These are phyloP conservation scores for Canna indica DNA, from an alignment of 176 grass and related monocot genomes.

Conservation along the genomic window DNA sequence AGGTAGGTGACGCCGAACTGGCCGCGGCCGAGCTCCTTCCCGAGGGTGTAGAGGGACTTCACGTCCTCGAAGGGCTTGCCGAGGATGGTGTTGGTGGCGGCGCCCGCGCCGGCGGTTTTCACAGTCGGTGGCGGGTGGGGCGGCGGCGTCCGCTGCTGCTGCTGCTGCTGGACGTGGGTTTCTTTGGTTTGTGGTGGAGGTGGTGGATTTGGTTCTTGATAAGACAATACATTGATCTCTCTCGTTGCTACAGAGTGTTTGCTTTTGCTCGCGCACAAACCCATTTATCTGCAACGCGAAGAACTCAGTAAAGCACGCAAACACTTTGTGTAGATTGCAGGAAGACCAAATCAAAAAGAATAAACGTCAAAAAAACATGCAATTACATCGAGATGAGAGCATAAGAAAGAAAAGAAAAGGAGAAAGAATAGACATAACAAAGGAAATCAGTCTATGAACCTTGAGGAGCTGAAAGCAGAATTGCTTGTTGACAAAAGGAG, in stretches of 20 bases:
- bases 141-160: not conserved
- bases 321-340: too few relatives aligned
- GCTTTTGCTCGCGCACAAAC: not conserved
- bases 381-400: too few relatives aligned
- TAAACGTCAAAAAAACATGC: too few relatives aligned
- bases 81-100: slow-evolving; percentile 24
- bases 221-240: not conserved
- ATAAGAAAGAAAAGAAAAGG: too few relatives aligned
- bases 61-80: slow-evolving; percentile 48
- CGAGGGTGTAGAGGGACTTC: slow-evolving; percentile 36
- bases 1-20: slow-evolving; percentile 79
- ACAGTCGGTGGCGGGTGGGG: not conserved
- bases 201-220: not conserved
- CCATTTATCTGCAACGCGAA: not conserved
- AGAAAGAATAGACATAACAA: too few relatives aligned
- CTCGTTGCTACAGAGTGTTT: not conserved
- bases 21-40: slow-evolving; percentile 63
- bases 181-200: not conserved
- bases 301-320: not conserved
- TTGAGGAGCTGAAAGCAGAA: too few relatives aligned
- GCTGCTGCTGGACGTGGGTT: not conserved
- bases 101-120: not conserved
- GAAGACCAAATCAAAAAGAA: too few relatives aligned
- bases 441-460: not conserved
- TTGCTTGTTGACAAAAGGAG: too few relatives aligned